Evolutionary conservation across 306 rosid genomes (phyloP).

Genomic region (Herpetospermum pedunculosum): DNA sequence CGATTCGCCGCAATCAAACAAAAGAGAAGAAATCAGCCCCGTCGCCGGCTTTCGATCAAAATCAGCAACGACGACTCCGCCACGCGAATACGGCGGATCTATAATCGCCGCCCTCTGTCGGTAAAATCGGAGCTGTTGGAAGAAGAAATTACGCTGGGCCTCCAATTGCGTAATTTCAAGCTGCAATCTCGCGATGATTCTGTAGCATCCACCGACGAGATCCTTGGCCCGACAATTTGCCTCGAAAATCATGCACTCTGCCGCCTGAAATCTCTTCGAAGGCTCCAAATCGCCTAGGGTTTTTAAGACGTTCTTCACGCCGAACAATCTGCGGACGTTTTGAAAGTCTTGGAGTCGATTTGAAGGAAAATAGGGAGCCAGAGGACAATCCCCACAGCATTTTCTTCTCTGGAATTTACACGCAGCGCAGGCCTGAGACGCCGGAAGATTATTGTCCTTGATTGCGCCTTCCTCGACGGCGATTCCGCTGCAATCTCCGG

Average conservation of each 20-base stretch:
- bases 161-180: background rate
- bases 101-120: background rate
- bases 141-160: background rate
- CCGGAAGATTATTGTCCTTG: background rate
- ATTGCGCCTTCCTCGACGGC: background rate
- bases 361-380: slow-evolving; percentile 1
- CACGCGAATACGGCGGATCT: too few species aligned
- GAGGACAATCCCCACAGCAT: background rate
- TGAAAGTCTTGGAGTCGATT: background rate
- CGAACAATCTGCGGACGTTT: background rate
- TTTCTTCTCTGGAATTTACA: slow-evolving; percentile 7
- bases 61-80: too few species aligned
- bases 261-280: background rate
- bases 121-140: background rate
- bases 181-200: background rate
- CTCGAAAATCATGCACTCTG: background rate
- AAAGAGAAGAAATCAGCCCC: background rate
- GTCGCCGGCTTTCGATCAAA: background rate
- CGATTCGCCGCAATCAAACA: background rate
- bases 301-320: background rate
- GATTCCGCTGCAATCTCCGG: background rate
- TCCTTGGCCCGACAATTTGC: background rate
- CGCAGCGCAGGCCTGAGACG: background rate
- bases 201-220: background rate
- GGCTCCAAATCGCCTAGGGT: background rate